A percentile compares a stretch with the other conserved stretches of the same genome.
These are phyloP conservation scores for Trametes pubescens DNA, from an alignment of 1,284 basidiomycete genomes.

Conservation along the genomic window DNA sequence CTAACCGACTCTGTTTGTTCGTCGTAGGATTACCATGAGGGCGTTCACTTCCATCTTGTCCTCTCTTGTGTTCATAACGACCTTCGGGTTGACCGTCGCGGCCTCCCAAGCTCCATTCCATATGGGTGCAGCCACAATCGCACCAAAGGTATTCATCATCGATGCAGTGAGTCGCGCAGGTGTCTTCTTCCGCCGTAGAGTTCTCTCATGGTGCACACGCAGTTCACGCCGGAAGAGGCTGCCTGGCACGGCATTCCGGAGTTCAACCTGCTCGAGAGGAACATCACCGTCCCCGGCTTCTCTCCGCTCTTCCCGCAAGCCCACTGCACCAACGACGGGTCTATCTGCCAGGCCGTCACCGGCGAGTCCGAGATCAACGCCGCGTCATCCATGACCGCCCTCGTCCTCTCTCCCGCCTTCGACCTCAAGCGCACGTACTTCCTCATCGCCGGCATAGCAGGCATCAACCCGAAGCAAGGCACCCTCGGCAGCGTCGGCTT, in stretches of 20 bases:
- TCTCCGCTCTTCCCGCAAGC: constrained; percentile 54
- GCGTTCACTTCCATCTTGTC: no score
- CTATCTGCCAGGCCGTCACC: constrained; percentile 50
- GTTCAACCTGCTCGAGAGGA: constrained; percentile 46
- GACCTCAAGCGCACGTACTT: constrained; percentile 57
- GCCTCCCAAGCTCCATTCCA: no score
- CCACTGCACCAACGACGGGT: constrained; percentile 49
- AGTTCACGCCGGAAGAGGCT: no score
- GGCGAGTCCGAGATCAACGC: constrained; percentile 57
- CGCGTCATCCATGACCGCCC: constrained; percentile 48
- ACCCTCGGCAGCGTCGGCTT: constrained; percentile 54
- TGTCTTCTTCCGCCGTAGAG: no score
- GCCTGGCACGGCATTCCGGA: constrained; percentile 31
- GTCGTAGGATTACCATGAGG: no score
- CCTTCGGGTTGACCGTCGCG: no score
- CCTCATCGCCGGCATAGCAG: constrained; percentile 57
- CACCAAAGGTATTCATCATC: constrained; percentile 24
- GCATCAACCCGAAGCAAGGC: constrained; percentile 50
- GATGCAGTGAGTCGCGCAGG: no score
- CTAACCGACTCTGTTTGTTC: no score
- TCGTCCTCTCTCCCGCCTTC: constrained; percentile 48
- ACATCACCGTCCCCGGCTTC: constrained; percentile 48
- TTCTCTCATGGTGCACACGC: no score
- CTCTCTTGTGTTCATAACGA: no score
- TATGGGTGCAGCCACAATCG: no score